Base-by-base conservation (phyloP, 768 basidiomycete species). In the Tricholoma hemisulphureum region DNA sequence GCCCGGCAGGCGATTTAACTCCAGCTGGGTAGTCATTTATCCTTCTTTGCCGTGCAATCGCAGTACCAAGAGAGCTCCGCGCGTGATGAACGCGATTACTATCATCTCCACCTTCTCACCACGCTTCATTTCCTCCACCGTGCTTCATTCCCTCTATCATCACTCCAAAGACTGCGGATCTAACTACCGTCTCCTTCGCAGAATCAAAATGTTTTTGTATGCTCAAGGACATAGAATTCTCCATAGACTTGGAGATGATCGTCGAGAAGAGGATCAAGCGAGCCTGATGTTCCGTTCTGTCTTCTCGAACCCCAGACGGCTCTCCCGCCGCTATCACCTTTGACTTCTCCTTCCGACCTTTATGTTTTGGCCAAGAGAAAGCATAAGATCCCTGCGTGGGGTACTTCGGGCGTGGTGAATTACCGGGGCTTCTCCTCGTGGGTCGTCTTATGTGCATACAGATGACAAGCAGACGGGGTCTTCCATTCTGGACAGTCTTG, bases 241-340 rank as follows among this genome's bases (percentile, higher is more conserved):
- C 37, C n/a, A 53, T 53, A 16, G 37, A 53, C 20, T 9, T 43
- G 23, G 37, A 34, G 7, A 2, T 53, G 37, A 21, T 53, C 2
- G 53, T 53, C 10, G 53, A 53, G 53, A 53, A 53, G 16, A 41
- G 20, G 18, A 43, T 52, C 51, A 29, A 31, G 58, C 48, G 45
- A 39, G 45, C 48, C 39, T 39, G 21, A 18, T 4, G 11, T 23
- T 35, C 52, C 28, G 55, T 56, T 59, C 68, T 58, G 59, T 51
- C 61, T 29, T 55, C 58, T 63, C 66, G 51, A 60, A 62, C 57
- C 61, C 24, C 4, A 16, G 5, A 46, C 24, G 45, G 49, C 18
- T 53, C 43, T 41, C 26, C 57, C 58, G 59, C 57, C 49, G 26
- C n/a, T 48, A 48, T 46, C 24, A 3, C 24, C 21, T 28, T 24